These are phyloP conservation scores for Gautieria morchelliformis DNA, from an alignment of 768 basidiomycete genomes.

Conservation along the genomic window DNA sequence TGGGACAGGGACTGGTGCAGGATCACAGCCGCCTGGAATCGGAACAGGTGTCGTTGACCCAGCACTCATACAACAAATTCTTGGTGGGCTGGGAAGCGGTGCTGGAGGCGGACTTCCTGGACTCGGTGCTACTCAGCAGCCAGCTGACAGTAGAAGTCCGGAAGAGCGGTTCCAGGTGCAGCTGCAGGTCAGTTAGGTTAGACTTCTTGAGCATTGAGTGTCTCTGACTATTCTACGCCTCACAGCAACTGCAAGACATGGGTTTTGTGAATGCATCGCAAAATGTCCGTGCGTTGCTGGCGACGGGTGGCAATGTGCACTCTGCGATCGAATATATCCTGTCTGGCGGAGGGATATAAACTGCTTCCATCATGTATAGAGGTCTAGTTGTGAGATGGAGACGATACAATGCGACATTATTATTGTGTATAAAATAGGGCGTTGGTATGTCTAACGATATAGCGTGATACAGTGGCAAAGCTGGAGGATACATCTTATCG, in stretches of 20 bases:
- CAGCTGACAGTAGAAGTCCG: conserved; percentile 63
- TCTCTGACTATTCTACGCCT: neutral
- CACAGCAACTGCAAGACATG: conserved; percentile 89
- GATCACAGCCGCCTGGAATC: conserved; percentile 20
- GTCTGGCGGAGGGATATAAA: conserved; percentile 61
- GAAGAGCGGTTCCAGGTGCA: conserved; percentile 92
- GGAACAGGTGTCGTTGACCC: conserved; percentile 28
- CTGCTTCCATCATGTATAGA: neutral
- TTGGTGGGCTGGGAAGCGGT: conserved; percentile 23
- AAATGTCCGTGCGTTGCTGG: conserved; percentile 84
- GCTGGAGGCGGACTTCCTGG: conserved; percentile 15
- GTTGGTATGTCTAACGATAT: neutral
- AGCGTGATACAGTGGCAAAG: too few species aligned
- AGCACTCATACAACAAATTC: conserved; percentile 33
- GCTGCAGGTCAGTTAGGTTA: conserved; percentile 45
- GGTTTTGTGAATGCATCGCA: conserved; percentile 83
- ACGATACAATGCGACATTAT: neutral
- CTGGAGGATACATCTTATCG: neutral
- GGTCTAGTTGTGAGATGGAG: neutral
- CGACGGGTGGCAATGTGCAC: conserved; percentile 89
- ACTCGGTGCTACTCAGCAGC: conserved; percentile 31
- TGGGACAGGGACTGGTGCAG: conserved; percentile 17
- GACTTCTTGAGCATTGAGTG: neutral
- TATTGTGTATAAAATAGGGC: neutral
- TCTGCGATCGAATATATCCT: conserved; percentile 91